A percentile compares a stretch with the other conserved stretches of the same genome.
Evolutionary conservation across 768 basidiomycete species (phyloP).

Genomic region (Pholiota conissans): DNA sequence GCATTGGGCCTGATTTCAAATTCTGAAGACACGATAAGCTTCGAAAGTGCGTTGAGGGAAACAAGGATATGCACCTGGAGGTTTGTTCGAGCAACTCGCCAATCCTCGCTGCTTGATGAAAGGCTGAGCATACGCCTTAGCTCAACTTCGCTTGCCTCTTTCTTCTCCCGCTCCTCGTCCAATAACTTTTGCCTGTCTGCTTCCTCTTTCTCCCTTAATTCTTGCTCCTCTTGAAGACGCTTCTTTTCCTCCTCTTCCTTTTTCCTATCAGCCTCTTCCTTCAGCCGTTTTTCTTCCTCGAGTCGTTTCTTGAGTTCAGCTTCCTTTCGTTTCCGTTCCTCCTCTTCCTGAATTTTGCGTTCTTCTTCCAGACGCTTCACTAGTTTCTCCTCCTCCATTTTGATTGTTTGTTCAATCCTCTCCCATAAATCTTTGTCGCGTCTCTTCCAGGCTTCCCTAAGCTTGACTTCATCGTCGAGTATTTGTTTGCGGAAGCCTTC

Average conservation of each 20-base stretch:
- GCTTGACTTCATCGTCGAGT: constrained; percentile 30
- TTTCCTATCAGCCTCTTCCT: constrained; percentile 49
- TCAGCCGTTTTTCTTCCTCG: constrained; percentile 40
- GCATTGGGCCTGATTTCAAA: constrained; percentile 67
- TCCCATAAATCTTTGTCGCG: constrained; percentile 56
- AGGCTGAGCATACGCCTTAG: constrained; percentile 45
- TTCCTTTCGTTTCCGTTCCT: constrained; percentile 44
- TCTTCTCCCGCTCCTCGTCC: constrained; percentile 30
- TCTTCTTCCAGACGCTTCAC: constrained; percentile 56
- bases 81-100: constrained; percentile 53
- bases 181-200: constrained; percentile 35
- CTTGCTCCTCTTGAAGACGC: constrained; percentile 40
- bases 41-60: background rate
- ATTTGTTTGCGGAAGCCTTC: constrained; percentile 27
- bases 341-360: constrained; percentile 47
- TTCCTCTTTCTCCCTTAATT: constrained; percentile 36
- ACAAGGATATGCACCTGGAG: constrained; percentile 46
- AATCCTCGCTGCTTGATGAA: constrained; percentile 61
- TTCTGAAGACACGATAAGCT: constrained; percentile 31
- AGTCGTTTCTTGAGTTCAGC: constrained; percentile 44
- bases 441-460: constrained; percentile 45
- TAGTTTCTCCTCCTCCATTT: constrained; percentile 60
- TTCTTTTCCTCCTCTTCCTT: constrained; percentile 44
- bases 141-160: constrained; percentile 37
- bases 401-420: constrained; percentile 63